Evolutionary conservation across 2,329 filamentous ascomycete species (phyloP), one percentile per base, ranked within the genome.

Genomic region (Aspergillus vadensis): DNA sequence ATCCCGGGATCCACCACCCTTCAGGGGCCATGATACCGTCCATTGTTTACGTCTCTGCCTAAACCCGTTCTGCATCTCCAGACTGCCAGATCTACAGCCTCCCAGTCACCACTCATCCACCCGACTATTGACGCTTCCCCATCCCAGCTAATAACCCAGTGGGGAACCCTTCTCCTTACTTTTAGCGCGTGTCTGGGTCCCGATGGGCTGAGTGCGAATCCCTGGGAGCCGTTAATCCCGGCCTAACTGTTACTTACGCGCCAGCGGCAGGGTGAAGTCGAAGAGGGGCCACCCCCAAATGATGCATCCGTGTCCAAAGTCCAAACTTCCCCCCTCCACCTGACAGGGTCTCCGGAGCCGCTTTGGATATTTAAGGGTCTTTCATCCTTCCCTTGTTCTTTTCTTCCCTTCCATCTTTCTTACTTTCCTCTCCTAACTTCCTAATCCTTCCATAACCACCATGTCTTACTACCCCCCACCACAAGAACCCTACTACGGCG

Each of bases 31-130:
- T 27, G 41, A 25, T 55, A 41, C 32, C 32, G 32, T 36, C 32
- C 32, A 14, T 36, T 14, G 32, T 36, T 52, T 60, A 64, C 63
- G 63, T 61, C 59, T 64, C 66, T 68, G 66, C 65, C 66, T 68
- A 62, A 59, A 56, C 47, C 53, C 53, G 25, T 36, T 36, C 48
- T 60, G 59, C 61, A 63, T 57, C 30, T 63, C 39, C 41, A 50
- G 17, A 53, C 39, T 39, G 53, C 47, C 50, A 59, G 63, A 64
- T 62, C 59, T 64, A 60, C 62, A 62, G 25, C 48, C 48, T 51
- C 56, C 32, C 57, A 60, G 48, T 58, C 57, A 54, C 38, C 38
- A 55, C 21, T 14, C 43, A 32, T 30, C 36, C 41, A 58, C 55
- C 48, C 15, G 25, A 63, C 63, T 66, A 65, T 65, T 63, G 61